Conservation (phyloP, 78 protist species). For the Monosiga brevicollis region DNA sequence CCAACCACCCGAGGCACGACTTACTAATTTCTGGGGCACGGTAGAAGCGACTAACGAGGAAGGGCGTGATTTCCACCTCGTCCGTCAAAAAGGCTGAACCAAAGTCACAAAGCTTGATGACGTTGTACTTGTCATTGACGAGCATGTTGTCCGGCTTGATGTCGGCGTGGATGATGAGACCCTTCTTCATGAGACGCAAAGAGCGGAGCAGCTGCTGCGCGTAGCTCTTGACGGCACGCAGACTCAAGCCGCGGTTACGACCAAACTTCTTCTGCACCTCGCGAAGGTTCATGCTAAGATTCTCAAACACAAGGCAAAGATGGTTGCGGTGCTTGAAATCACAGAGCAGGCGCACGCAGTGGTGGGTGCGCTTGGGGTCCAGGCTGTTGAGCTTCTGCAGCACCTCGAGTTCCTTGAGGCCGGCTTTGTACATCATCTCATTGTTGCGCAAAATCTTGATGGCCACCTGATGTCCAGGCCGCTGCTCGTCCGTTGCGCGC, state of each 20-base stretch:
- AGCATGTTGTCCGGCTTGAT: conserved; percentile 76
- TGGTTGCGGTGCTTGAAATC: conserved; percentile 58
- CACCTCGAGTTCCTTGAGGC: conserved; percentile 55
- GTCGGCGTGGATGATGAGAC: conserved; percentile 69
- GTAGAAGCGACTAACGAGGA: conserved; percentile 76
- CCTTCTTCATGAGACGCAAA: conserved; percentile 39
- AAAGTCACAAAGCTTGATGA: conserved; percentile 69
- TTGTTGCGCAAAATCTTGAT: conserved; percentile 73
- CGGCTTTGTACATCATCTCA: conserved; percentile 50
- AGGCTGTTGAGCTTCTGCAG: conserved; percentile 30
- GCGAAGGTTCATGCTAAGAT: conserved; percentile 69
- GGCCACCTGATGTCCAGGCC: conserved; percentile 57
- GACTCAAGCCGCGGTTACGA: conserved; percentile 49
- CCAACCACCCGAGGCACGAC: too few relatives aligned
- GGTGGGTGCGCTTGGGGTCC: conserved; percentile 36
- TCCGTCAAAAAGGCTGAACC: conserved; percentile 68
- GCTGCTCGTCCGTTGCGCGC: conserved; percentile 50
- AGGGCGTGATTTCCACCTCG: conserved; percentile 67
- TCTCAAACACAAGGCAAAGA: conserved; percentile 80
- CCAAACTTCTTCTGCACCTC: conserved; percentile 65
- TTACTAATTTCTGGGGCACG: conserved; percentile 89
- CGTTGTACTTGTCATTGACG: conserved; percentile 30
- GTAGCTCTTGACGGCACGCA: conserved; percentile 66
- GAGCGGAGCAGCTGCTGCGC: conserved; percentile 69
- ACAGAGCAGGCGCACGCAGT: conserved; percentile 53